Conservation (phyloP, 495 filamentous ascomycete species). For the Penicillium arizonense region DNA sequence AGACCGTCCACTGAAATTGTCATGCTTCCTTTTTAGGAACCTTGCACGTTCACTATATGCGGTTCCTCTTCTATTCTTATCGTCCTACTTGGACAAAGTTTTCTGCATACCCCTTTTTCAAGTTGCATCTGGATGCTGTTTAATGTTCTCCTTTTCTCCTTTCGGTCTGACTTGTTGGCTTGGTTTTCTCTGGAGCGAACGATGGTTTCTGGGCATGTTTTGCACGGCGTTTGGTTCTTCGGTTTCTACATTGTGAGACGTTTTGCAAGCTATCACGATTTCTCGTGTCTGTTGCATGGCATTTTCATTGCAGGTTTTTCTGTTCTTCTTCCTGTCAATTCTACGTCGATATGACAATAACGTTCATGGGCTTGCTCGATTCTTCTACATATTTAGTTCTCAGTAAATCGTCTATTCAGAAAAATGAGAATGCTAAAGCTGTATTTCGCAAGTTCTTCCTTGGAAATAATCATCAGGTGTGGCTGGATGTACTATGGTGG, state of each 20-base stretch:
- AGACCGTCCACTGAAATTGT: constrained; percentile 16
- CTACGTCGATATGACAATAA: constrained; percentile 23
- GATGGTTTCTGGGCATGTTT: constrained; percentile 18
- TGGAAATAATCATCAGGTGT: no score
- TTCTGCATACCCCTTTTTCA: constrained; percentile 29
- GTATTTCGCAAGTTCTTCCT: no score
- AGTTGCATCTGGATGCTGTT: constrained; percentile 21
- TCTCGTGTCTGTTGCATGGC: constrained; percentile 8
- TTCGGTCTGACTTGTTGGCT: constrained; percentile 3
- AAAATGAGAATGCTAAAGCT: no score
- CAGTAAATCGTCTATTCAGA: not conserved
- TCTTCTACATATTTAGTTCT: not conserved
- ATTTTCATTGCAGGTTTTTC: constrained; percentile 11
- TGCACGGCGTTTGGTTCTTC: constrained; percentile 24
- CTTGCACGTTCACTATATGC: not conserved
- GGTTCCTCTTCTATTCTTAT: constrained; percentile 22
- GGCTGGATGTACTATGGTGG: no score
- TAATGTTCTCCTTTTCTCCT: constrained; percentile 19
- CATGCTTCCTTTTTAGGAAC: not conserved
- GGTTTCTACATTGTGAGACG: constrained; percentile 7
- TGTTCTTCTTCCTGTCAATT: constrained; percentile 16
- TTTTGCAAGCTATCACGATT: constrained; percentile 3
- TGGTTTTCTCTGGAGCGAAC: constrained; percentile 16
- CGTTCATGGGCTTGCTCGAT: constrained; percentile 11
- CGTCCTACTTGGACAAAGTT: constrained; percentile 10